Conservation (phyloP, 371 early-diverging fungal genomes). For the Dentiscutata heterogama region DNA sequence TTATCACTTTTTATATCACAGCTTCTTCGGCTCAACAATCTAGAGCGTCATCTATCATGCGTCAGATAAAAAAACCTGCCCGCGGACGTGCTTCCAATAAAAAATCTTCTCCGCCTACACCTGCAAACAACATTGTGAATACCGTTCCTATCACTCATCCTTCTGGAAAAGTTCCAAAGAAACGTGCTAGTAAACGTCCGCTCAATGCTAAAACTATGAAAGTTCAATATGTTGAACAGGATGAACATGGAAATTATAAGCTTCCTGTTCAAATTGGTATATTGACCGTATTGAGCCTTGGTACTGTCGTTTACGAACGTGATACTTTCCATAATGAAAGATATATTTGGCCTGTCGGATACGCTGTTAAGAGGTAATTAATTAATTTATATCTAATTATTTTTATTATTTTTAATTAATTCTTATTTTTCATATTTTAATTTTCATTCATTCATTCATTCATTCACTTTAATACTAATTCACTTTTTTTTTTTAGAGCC, state of each 20-base stretch:
- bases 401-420: too few relatives aligned
- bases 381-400: too few relatives aligned
- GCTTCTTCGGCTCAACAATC: conserved; percentile 17
- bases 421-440: too few relatives aligned
- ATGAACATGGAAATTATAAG: conserved; percentile 76
- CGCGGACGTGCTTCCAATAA: neutral
- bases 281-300: conserved; percentile 79
- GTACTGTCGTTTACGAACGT: conserved; percentile 81
- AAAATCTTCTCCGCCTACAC: conserved; percentile 6
- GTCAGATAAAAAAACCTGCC: conserved; percentile 20
- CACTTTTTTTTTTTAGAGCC: conserved; percentile 56
- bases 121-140: conserved; percentile 42
- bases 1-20: neutral
- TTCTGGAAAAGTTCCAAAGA: conserved; percentile 11
- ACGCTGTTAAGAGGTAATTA: conserved; percentile 68
- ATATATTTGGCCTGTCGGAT: conserved; percentile 95
- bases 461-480: neutral
- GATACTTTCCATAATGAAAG: conserved; percentile 90
- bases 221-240: conserved; percentile 49
- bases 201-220: conserved; percentile 44
- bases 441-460: too few relatives aligned
- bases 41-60: conserved; percentile 6
- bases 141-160: conserved; percentile 22
- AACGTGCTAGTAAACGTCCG: conserved; percentile 44
- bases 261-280: conserved; percentile 88